These are phyloP conservation scores for Fusarium sp. DNA, from an alignment of 2,329 filamentous ascomycete genomes.

Conservation along the genomic window DNA sequence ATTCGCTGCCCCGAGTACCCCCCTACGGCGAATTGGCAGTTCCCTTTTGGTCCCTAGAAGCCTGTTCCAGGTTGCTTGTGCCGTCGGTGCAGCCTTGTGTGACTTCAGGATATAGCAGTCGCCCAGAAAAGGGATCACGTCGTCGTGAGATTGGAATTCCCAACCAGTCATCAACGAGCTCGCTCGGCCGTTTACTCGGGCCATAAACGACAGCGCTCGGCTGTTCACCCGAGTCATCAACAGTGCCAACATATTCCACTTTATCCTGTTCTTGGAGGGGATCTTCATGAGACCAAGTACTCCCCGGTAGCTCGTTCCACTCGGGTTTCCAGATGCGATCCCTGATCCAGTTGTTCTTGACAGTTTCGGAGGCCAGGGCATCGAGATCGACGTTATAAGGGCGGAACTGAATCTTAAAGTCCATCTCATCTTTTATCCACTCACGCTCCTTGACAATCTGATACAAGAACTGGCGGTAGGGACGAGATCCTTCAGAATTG, in stretches of 20 bases:
- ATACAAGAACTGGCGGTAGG: constrained; percentile 26
- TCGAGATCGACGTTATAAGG: constrained; percentile 2
- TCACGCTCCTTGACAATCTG: constrained; percentile 25
- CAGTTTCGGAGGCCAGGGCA: constrained; percentile 10
- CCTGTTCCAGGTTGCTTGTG: not conserved
- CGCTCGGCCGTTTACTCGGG: not conserved
- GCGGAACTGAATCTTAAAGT: not conserved
- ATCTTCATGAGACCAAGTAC: not conserved
- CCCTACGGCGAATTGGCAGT: not conserved
- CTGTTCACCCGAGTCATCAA: not conserved
- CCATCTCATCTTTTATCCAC: constrained; percentile 19
- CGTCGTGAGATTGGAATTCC: not conserved
- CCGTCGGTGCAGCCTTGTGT: not conserved
- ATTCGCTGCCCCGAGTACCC: not conserved
- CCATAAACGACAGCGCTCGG: not conserved
- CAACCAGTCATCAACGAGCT: not conserved
- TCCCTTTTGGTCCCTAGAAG: not conserved
- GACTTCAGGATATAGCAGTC: not conserved
- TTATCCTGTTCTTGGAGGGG: not conserved
- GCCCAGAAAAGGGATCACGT: not conserved
- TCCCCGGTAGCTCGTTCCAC: not conserved
- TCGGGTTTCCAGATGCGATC: not conserved
- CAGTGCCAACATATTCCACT: not conserved
- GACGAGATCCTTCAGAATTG: constrained; percentile 27
- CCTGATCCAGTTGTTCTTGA: constrained; percentile 13